Evolutionary conservation across 306 rosid species (phyloP).

Genomic region (Prunus campanulata): DNA sequence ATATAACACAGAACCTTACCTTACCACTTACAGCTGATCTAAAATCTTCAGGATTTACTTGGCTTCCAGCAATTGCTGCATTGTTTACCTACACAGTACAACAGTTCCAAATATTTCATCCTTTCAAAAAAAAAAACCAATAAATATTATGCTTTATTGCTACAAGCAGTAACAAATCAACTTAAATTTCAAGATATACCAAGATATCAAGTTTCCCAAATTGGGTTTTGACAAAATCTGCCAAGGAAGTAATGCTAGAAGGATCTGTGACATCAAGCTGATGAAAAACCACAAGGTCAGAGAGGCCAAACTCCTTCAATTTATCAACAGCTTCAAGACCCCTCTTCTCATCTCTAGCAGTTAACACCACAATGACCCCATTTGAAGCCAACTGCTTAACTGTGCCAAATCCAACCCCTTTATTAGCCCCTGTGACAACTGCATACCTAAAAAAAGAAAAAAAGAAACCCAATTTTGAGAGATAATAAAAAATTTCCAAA

Average conservation of each 20-base stretch:
- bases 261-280: slow-evolving; percentile 12
- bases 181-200: not conserved
- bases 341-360: slow-evolving; percentile 17
- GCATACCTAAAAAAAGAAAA: not conserved
- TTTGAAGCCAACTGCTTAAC: slow-evolving; percentile 18
- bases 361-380: slow-evolving; percentile 3
- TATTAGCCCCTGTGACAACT: slow-evolving; percentile 23
- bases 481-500: no score
- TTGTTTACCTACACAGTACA: slow-evolving; percentile 1
- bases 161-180: not conserved
- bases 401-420: slow-evolving; percentile 12
- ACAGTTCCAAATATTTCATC: not conserved
- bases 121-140: not conserved
- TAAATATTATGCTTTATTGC: no score
- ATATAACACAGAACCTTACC: not conserved
- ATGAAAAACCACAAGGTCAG: slow-evolving; percentile 10
- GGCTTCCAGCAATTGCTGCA: slow-evolving; percentile 4
- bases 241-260: not conserved
- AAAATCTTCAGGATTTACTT: not conserved
- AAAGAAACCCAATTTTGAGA: no score
- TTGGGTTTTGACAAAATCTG: slow-evolving; percentile 14
- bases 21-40: not conserved
- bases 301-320: slow-evolving; percentile 1
- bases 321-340: slow-evolving; percentile 17
- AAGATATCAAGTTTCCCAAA: slow-evolving; percentile 19